Base-by-base conservation (phyloP, 352 stramenopile genomes). In the Phytophthora sansomeana region DNA sequence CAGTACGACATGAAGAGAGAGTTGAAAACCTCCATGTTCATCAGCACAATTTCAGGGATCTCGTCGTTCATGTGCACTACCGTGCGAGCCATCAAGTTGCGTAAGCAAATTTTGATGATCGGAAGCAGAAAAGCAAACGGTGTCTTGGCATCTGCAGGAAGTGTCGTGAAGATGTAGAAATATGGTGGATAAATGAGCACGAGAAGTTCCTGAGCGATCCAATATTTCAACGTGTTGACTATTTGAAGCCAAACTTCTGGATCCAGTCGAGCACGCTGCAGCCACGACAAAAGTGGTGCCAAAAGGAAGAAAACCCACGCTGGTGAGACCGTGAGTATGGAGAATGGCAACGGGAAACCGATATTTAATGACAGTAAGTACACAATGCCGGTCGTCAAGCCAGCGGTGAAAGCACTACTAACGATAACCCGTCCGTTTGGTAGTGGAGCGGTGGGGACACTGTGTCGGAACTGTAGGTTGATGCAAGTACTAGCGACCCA, bases 11-110 rank as follows among this genome's bases (percentile, higher is more conserved):
- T 66, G 48, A 80, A 87, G 0, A 84, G 51, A 9, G 75, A 67
- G 42, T 72, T 78, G 41, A 78, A 82, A 17, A 84, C 69, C 21
- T 84, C 67, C n/a, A 83, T 55, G 21, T 77, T 83, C 63, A 83
- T 72, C 6, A 81, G 56, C 10, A 84, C 69, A 9, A 76, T 50
- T 38, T 62, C 52, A 0, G 69, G 73, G 8, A 69, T 61, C 36
- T 68, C 36, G n/a, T 78, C 61, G 10, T 55, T 64, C 19, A 77
- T 11, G 32, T 70, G 67, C 16, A 51, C 41, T 16, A 67, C 53
- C 1, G 44, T 69, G 3, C 55, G 59, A 6, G 62, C 58, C 41
- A 68, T 63, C 8, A 67, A 35, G 13, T 77, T 55, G 17, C 69
- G 64, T 13, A 68, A 38, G 13, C 66, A 17, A 11, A 79, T 39